Evolutionary conservation across 2,329 filamentous ascomycete species (phyloP).

Genomic region (Chaetomium strumarium): DNA sequence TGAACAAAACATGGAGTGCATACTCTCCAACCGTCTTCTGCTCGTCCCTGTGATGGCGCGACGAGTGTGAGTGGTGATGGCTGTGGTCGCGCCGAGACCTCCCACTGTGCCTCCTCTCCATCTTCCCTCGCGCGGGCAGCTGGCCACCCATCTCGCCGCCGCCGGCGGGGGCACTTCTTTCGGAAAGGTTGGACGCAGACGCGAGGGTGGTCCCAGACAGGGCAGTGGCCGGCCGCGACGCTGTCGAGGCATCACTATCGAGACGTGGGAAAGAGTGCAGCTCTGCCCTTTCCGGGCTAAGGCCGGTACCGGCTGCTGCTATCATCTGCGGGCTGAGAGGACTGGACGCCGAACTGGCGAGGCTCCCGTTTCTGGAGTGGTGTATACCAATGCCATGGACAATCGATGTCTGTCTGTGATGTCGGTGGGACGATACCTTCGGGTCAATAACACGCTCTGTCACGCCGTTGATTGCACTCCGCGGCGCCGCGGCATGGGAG

Average conservation of each 20-base stretch:
- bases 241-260: constrained; percentile 38
- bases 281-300: constrained; percentile 48
- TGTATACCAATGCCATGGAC: constrained; percentile 78
- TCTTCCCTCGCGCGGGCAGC: constrained; percentile 44
- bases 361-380: constrained; percentile 85
- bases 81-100: constrained; percentile 65
- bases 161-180: constrained; percentile 42
- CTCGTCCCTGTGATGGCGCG: constrained; percentile 64
- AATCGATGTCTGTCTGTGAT: constrained; percentile 94
- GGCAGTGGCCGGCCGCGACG: constrained; percentile 42
- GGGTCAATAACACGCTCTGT: constrained; percentile 51
- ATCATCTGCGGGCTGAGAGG: constrained; percentile 86
- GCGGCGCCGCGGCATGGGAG: constrained; percentile 36
- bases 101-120: constrained; percentile 56
- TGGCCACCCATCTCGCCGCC: constrained; percentile 37
- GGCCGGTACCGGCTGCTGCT: constrained; percentile 56
- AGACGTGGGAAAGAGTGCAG: constrained; percentile 42
- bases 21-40: constrained; percentile 96
- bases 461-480: constrained; percentile 37
- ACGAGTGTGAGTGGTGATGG: constrained; percentile 72
- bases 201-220: constrained; percentile 39
- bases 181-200: constrained; percentile 30
- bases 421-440: constrained; percentile 61
- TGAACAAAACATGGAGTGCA: constrained; percentile 92
- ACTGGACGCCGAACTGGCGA: constrained; percentile 71